Percentiles rank a stretch among this genome's conserved stretches.
Conservation (phyloP, 2,329 filamentous ascomycete genomes). For the Pseudomassariella vexata region DNA sequence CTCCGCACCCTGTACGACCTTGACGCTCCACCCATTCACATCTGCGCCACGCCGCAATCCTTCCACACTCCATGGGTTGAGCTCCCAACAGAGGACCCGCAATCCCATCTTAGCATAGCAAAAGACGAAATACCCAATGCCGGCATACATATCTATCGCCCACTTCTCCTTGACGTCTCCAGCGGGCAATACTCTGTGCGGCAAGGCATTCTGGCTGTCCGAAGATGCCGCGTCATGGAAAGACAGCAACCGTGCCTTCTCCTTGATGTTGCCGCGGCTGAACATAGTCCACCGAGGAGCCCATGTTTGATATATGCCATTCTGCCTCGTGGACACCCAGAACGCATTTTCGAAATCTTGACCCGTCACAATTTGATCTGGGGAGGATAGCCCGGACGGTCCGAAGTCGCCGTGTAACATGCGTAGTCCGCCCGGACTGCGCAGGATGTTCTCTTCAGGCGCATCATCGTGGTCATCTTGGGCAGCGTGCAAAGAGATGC, state of each 20-base stretch:
- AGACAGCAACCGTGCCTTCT: constrained; percentile 71
- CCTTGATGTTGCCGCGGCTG: constrained; percentile 80
- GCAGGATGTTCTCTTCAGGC: constrained; percentile 59
- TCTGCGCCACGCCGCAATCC: constrained; percentile 70
- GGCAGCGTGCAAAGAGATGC: constrained; percentile 52
- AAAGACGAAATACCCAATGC: constrained; percentile 92
- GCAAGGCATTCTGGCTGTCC: constrained; percentile 19
- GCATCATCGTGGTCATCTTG: constrained; percentile 8
- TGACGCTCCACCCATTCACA: constrained; percentile 60
- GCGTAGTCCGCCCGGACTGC: constrained; percentile 64
- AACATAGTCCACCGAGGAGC: constrained; percentile 93
- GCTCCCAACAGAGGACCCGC: constrained; percentile 78
- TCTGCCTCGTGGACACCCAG: constrained; percentile 76
- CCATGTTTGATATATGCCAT: constrained; percentile 79
- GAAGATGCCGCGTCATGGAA: constrained; percentile 30
- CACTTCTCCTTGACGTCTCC: constrained; percentile 25
- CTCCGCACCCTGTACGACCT: constrained; percentile 41
- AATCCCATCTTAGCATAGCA: constrained; percentile 70
- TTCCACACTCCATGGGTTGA: constrained; percentile 85
- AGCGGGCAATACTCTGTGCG: constrained; percentile 7
- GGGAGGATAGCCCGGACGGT: constrained; percentile 23
- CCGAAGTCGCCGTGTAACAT: constrained; percentile 75
- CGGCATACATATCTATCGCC: constrained; percentile 81
- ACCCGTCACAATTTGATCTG: constrained; percentile 15
- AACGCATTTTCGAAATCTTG: constrained; percentile 62